These are phyloP conservation scores for Hanseniaspora lindneri DNA, from an alignment of 805 yeast genomes.

Conservation along the genomic window DNA sequence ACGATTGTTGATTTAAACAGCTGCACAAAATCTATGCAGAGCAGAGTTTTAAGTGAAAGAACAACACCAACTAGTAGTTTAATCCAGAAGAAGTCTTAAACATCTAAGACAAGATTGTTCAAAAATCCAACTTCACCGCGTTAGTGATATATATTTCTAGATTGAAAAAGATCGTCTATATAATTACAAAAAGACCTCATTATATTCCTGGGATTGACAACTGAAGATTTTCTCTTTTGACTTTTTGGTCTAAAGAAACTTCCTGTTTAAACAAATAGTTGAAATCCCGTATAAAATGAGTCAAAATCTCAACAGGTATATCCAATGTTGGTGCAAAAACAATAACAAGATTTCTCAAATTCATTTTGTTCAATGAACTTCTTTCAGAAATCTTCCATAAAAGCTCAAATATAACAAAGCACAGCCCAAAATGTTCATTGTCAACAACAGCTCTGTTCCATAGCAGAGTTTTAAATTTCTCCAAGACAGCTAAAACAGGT, in stretches of 20 bases:
- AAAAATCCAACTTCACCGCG: too few relatives aligned
- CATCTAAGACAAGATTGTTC: too few relatives aligned
- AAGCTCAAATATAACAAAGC: slow-evolving; percentile 56
- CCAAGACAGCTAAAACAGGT: slow-evolving; percentile 15
- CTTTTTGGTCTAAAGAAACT: slow-evolving; percentile 30
- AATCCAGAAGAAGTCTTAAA: too few relatives aligned
- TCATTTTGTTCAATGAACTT: slow-evolving; percentile 67
- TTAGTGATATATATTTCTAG: too few relatives aligned
- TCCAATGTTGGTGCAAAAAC: slow-evolving; percentile 74
- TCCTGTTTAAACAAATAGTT: slow-evolving; percentile 48
- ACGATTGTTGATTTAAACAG: too few relatives aligned
- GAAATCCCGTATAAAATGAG: slow-evolving; percentile 50
- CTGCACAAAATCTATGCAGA: too few relatives aligned
- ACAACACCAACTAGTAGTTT: too few relatives aligned
- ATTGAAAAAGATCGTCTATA: neutral
- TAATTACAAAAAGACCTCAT: neutral
- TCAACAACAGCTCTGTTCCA: slow-evolving; percentile 33
- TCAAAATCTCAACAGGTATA: slow-evolving; percentile 49
- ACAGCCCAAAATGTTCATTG: slow-evolving; percentile 42
- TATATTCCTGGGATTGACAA: slow-evolving; percentile 36
- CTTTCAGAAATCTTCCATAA: slow-evolving; percentile 52
- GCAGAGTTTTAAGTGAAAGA: too few relatives aligned
- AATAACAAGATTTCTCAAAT: slow-evolving; percentile 61
- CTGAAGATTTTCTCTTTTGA: slow-evolving; percentile 39
- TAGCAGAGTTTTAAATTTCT: slow-evolving; percentile 9